phyloP scores from a whole-genome alignment of 177 flowering plant species.

The Vitis hybrid region DNA sequence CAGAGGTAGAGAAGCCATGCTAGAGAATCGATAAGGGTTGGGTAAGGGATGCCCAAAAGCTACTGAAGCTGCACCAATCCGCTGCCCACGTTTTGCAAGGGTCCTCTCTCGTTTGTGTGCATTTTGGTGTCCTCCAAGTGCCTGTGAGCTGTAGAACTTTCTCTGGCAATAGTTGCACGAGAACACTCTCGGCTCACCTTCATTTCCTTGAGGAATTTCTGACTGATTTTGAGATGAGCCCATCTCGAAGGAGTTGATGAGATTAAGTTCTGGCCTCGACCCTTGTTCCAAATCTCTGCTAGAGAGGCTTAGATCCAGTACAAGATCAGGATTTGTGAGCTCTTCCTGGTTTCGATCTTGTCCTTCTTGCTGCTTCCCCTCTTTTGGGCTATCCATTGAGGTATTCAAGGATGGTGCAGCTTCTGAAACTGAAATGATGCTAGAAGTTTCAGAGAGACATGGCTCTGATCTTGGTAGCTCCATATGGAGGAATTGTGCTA shows the following conservation, averaged over 20 bases:
- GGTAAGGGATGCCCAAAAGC: background rate
- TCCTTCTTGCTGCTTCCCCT: background rate
- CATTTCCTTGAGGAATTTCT: conserved; percentile 10
- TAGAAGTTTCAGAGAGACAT: conserved; percentile 21
- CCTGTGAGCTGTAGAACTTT: conserved; percentile 54
- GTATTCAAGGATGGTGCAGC: background rate
- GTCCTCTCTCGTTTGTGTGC: conserved; percentile 51
- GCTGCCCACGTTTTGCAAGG: conserved; percentile 35
- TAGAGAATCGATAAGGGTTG: conserved; percentile 7
- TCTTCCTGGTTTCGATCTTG: background rate
- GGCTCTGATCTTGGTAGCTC: conserved; percentile 21
- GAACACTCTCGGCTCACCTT: conserved; percentile 36
- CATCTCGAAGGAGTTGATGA: conserved; percentile 24
- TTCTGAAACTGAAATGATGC: conserved; percentile 19
- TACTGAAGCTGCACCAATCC: background rate
- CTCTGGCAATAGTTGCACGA: conserved; percentile 52
- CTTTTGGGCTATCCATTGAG: background rate
- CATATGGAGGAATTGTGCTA: conserved; percentile 1
- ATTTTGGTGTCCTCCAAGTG: conserved; percentile 56
- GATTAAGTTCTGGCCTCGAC: conserved; percentile 27
- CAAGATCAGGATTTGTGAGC: conserved; percentile 5
- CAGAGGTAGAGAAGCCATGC: conserved; percentile 39
- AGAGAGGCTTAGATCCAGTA: conserved; percentile 33
- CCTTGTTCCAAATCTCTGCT: conserved; percentile 9
- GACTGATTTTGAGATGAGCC: conserved; percentile 6